These are phyloP conservation scores for Cyclaneusma minus DNA, from an alignment of 2,329 filamentous ascomycete genomes.

Conservation along the genomic window DNA sequence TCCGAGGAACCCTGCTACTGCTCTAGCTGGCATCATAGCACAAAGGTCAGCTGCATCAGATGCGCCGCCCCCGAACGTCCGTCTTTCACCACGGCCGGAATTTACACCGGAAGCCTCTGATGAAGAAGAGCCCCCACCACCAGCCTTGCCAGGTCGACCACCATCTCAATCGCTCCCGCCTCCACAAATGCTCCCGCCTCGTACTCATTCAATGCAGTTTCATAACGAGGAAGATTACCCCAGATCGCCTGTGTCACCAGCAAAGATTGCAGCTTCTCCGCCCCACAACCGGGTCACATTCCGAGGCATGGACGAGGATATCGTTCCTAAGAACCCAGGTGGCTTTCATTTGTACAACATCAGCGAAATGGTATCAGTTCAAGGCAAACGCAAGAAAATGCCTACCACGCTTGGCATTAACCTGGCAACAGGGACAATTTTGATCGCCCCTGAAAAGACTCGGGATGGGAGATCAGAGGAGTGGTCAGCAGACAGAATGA, in stretches of 20 bases:
- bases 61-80: conserved; percentile 34
- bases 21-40: conserved; percentile 40
- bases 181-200: conserved; percentile 25
- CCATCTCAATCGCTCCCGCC: conserved; percentile 34
- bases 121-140: conserved; percentile 40
- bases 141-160: conserved; percentile 47
- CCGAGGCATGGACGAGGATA: conserved; percentile 27
- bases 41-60: conserved; percentile 20
- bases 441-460: conserved; percentile 76
- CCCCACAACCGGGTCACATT: conserved; percentile 33
- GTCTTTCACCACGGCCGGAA: conserved; percentile 32
- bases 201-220: too few relatives aligned
- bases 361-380: conserved; percentile 91
- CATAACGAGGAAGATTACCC: conserved; percentile 15
- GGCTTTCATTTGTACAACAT: conserved; percentile 94
- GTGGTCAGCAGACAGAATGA: conserved; percentile 89
- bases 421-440: conserved; percentile 69
- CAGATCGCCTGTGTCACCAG: conserved; percentile 20
- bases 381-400: conserved; percentile 97
- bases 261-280: conserved; percentile 34
- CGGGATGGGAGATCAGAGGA: conserved; percentile 75
- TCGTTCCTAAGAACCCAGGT: conserved; percentile 41
- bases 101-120: conserved; percentile 55
- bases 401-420: conserved; percentile 95
- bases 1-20: conserved; percentile 12